Percentiles rank a stretch among this genome's conserved stretches.
Conservation (phyloP, 495 filamentous ascomycete species). For the Trichocladium antarcticum region DNA sequence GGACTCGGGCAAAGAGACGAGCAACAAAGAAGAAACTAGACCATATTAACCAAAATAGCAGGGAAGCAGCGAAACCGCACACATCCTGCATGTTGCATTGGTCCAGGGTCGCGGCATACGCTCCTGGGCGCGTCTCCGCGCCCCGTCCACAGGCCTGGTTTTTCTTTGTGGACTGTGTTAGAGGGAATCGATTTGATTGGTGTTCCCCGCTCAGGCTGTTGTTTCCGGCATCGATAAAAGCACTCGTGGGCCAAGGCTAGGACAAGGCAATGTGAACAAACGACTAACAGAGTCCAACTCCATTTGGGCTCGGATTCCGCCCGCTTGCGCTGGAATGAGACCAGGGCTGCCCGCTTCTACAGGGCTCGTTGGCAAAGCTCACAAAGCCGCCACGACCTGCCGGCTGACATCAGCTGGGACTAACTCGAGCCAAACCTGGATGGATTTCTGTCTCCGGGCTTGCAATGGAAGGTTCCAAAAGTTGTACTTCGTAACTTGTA, state of each 20-base stretch:
- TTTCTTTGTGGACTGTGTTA: not conserved
- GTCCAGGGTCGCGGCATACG: not conserved
- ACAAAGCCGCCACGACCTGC: too few relatives aligned
- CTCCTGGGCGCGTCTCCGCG: constrained; percentile 1
- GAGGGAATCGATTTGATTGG: not conserved
- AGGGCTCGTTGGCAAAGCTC: too few relatives aligned
- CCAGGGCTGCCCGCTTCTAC: too few relatives aligned
- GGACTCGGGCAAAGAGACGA: not conserved
- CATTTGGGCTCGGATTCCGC: not conserved
- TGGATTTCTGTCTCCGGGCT: too few relatives aligned
- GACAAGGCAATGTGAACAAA: not conserved
- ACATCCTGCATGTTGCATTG: constrained; percentile 1
- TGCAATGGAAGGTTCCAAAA: too few relatives aligned
- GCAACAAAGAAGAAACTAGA: constrained; percentile 1
- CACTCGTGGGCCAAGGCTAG: not conserved
- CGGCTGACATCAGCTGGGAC: too few relatives aligned
- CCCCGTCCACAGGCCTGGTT: not conserved
- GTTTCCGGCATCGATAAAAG: not conserved
- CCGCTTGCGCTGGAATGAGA: not conserved
- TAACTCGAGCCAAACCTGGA: too few relatives aligned
- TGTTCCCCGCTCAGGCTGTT: not conserved
- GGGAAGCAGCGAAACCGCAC: not conserved
- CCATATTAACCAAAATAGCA: not conserved
- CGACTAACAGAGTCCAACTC: not conserved
- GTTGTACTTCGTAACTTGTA: too few relatives aligned